Evolutionary conservation across 176 grass and related monocot species (phyloP).

Genomic region (Neostapfia colusana): DNA sequence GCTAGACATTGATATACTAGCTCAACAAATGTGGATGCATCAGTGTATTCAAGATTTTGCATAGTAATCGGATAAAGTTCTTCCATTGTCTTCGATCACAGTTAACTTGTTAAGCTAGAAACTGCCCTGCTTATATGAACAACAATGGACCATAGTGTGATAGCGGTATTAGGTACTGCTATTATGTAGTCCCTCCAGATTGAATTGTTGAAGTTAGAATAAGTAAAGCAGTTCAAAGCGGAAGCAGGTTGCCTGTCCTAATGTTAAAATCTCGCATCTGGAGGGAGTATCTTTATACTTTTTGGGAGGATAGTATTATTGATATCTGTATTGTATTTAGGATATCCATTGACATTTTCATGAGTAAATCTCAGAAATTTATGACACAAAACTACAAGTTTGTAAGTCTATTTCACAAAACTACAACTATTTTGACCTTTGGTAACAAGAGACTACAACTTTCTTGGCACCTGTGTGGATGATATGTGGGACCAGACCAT

Average conservation of each 20-base stretch:
- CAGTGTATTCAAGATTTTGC: slow-evolving; percentile 12
- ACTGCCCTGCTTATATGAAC: slow-evolving; percentile 1
- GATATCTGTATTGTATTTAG: background rate
- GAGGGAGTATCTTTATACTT: background rate
- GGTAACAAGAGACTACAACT: no score
- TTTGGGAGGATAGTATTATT: background rate
- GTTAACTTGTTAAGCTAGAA: slow-evolving; percentile 7
- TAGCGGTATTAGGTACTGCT: no score
- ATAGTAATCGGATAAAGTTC: background rate
- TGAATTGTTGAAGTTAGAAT: background rate
- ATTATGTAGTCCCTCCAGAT: background rate
- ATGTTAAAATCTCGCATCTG: background rate
- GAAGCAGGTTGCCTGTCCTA: background rate
- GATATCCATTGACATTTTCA: background rate
- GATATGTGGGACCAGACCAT: no score
- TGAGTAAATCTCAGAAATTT: no score
- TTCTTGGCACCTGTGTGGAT: no score
- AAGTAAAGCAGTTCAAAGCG: background rate
- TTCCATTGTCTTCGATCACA: no score
- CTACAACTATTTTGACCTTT: no score
- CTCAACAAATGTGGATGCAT: background rate
- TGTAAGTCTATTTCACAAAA: no score
- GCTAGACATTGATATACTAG: background rate
- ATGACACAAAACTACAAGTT: background rate
- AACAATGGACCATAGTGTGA: background rate